Conservation (phyloP, 495 filamentous ascomycete species). For the Neurospora intermedia region DNA sequence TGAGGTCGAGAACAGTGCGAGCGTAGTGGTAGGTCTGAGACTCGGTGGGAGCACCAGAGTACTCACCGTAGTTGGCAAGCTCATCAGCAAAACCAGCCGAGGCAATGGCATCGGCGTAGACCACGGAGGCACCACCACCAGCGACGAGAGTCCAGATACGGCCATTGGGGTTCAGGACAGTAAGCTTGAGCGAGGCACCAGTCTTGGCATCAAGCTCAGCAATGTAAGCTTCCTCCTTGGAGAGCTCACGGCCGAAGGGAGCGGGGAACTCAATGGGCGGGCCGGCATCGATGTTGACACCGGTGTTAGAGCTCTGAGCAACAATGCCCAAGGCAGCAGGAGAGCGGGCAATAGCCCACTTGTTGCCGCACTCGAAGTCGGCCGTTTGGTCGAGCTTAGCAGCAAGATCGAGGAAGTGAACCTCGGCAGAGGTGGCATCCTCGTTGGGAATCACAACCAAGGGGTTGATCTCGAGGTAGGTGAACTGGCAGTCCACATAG, state of each 20-base stretch:
- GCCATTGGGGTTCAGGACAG: conserved; percentile 81
- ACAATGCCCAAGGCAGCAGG: conserved; percentile 74
- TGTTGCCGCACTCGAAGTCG: conserved; percentile 97
- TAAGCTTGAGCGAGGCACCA: conserved; percentile 95
- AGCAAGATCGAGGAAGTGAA: conserved; percentile 96
- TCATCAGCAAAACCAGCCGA: conserved; percentile 91
- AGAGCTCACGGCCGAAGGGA: conserved; percentile 94
- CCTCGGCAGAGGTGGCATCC: conserved; percentile 80
- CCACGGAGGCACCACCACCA: conserved; percentile 98
- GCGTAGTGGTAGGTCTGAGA: conserved; percentile 98
- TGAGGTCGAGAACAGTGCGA: conserved; percentile 89
- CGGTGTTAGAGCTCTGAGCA: conserved; percentile 47
- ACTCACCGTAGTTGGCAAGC: conserved; percentile 99
- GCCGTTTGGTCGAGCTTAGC: conserved; percentile 99
- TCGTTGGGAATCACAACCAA: conserved; percentile 95
- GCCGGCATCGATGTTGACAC: conserved; percentile 91
- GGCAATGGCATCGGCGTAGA: conserved; percentile 98
- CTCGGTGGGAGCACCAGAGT: conserved; percentile 96
- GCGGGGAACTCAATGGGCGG: conserved; percentile 98
- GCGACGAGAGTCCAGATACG: conserved; percentile 97
- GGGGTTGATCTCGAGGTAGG: conserved; percentile 99
- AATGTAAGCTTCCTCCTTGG: conserved; percentile 98
- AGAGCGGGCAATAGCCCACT: conserved; percentile 93
- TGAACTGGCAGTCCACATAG: conserved; percentile 99
- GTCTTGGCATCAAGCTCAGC: conserved; percentile 98